Conservation (phyloP, 768 basidiomycete species). For the Tylopilus sp. region DNA sequence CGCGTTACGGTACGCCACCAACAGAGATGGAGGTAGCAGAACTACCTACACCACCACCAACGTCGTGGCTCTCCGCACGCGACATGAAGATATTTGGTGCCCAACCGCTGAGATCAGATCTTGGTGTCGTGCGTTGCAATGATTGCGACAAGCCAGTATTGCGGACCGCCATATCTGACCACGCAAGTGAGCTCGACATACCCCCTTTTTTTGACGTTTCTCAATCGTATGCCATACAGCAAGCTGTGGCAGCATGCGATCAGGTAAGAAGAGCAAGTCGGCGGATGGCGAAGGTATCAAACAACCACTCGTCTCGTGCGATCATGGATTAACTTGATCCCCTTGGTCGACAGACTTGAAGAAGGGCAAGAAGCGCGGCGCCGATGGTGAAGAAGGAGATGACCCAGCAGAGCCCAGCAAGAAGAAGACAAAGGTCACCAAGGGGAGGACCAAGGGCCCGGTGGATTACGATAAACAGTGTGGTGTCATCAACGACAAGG, state of each 20-base stretch:
- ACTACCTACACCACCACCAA: constrained; percentile 72
- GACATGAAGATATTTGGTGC: constrained; percentile 89
- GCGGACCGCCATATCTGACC: constrained; percentile 70
- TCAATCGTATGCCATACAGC: constrained; percentile 36
- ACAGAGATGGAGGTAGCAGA: constrained; percentile 37
- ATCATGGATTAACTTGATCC: constrained; percentile 4
- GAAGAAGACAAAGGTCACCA: constrained; percentile 80
- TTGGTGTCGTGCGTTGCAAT: constrained; percentile 66
- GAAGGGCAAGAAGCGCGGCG: constrained; percentile 78
- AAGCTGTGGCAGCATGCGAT: constrained; percentile 59
- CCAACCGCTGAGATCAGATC: constrained; percentile 66
- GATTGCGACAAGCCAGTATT: constrained; percentile 83
- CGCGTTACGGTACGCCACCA: constrained; percentile 30
- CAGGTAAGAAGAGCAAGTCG: constrained; percentile 53
- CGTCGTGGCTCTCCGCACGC: constrained; percentile 78
- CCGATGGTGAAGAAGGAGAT: constrained; percentile 64
- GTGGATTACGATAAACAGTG: constrained; percentile 91
- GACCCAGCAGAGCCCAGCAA: constrained; percentile 65
- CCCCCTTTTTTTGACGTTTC: neutral
- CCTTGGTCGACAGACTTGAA: constrained; percentile 33
- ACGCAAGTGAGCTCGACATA: constrained; percentile 53
- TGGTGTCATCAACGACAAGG: constrained; percentile 96
- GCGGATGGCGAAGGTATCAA: constrained; percentile 45
- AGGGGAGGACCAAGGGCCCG: constrained; percentile 79
- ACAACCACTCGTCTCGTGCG: neutral